phyloP scores from a whole-genome alignment of 2,329 filamentous ascomycete species.

The Penicillium paneum region DNA sequence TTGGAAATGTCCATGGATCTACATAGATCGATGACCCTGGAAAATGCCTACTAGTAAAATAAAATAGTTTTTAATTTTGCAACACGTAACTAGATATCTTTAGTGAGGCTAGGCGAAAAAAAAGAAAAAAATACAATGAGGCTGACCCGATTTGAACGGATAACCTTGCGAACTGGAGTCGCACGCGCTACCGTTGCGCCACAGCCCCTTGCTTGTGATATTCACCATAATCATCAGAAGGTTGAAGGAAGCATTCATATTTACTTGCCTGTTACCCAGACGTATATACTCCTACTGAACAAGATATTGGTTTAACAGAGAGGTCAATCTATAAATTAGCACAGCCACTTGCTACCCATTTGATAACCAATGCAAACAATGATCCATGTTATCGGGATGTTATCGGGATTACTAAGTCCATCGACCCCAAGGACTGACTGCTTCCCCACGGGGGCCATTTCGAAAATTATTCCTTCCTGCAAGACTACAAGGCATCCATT shows the following conservation, averaged over 20 bases:
- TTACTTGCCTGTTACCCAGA: too few relatives aligned
- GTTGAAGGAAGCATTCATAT: too few relatives aligned
- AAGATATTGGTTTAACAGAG: background rate
- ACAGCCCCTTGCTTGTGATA: background rate
- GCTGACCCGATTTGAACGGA: slow-evolving; percentile 13
- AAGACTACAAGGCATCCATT: too few relatives aligned
- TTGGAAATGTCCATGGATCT: too few relatives aligned
- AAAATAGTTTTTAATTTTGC: too few relatives aligned
- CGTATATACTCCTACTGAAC: background rate
- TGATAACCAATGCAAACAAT: background rate
- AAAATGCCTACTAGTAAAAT: too few relatives aligned
- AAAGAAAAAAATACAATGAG: background rate
- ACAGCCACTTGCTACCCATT: background rate
- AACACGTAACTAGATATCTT: too few relatives aligned
- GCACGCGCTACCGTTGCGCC: slow-evolving; percentile 3
- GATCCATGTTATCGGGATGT: background rate
- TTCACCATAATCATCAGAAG: too few relatives aligned
- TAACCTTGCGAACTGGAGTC: slow-evolving; percentile 17
- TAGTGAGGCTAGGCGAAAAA: too few relatives aligned
- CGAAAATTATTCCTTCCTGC: background rate
- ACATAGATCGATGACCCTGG: too few relatives aligned
- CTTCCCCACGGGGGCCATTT: background rate
- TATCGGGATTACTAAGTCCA: background rate
- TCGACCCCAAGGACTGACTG: too few relatives aligned
- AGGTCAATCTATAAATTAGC: background rate